Evolutionary conservation across 106 monocot species (phyloP), one percentile per base, ranked within the genome.

Genomic region (Agapanthus africanus): DNA sequence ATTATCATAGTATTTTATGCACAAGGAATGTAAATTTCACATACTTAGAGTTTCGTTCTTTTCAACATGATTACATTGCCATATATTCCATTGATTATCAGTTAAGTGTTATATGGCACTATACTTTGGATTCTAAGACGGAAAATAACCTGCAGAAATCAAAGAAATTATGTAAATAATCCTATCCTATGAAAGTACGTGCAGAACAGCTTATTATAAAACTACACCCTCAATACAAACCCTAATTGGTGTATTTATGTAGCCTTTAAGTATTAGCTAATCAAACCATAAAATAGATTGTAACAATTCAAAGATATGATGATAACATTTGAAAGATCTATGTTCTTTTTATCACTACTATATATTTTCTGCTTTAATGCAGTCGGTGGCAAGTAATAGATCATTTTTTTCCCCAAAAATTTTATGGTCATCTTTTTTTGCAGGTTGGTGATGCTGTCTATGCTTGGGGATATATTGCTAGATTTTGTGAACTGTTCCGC

Each of bases 401-500:
- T 38, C 11, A 38, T 35, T 61, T 32, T 35, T 59, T 61, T 32
- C 35, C 39, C 16, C 23, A 14, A 67, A 7, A 14, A 2, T 44
- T 15, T n/a, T 40, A 31, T 67, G 30, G 27, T 32, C 14, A 46
- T n/a, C 67, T 32, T 67, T 22, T 42, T 46, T 42, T 77, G 70
- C 70, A 85, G 85, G 70, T 85, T 64, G 64, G 78, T 46, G 78
- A 78, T 68, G 65, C 67, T 78, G 27, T 67, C 22, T 85, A 78
- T 78, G 85, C 85, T 50, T 85, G 85, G 85, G 71, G 64, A 31
- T 81, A 51, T 68, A 69, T 78, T 64, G 25, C 63, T 44, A 61
- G 37, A 38, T 78, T 72, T 11, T 37, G 67, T 56, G 56, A 74
- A 69, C 67, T 74, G 33, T 23, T 85, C 11, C 51, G 47, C 61